Percentiles rank a stretch among this genome's conserved stretches.
Conservation (phyloP, 768 basidiomycete species). For the Amanita exitialis region DNA sequence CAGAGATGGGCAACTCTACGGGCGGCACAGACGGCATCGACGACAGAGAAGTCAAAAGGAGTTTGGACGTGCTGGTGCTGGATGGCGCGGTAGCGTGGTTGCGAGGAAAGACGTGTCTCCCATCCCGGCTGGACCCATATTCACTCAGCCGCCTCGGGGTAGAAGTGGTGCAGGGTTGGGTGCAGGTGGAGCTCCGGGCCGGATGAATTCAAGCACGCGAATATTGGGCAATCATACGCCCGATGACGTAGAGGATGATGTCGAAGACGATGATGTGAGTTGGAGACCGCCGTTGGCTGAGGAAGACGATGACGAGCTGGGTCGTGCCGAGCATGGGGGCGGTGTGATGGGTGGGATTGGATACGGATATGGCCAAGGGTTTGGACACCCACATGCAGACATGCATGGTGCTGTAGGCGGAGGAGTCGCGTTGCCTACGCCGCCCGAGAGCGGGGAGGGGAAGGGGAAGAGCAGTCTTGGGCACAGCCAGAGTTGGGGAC, state of each 20-base stretch:
- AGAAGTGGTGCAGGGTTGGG: neutral
- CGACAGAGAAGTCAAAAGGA: constrained; percentile 5
- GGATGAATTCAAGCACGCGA: neutral
- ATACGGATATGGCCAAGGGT: neutral
- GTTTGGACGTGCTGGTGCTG: neutral
- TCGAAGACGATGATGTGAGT: constrained; percentile 9
- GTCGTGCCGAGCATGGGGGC: constrained; percentile 10
- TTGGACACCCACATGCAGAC: neutral
- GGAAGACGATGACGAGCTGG: constrained; percentile 14
- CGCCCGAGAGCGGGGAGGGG: neutral
- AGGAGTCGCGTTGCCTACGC: neutral
- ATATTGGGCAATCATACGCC: neutral
- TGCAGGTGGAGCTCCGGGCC: too few species aligned
- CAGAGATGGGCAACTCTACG: constrained; percentile 9
- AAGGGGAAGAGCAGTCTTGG: constrained; percentile 1
- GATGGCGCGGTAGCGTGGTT: neutral
- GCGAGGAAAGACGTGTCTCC: neutral
- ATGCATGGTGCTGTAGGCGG: neutral
- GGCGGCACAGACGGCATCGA: constrained; percentile 7
- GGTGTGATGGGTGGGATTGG: neutral
- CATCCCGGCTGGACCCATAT: neutral
- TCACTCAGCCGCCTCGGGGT: neutral
- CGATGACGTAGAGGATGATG: constrained; percentile 11
- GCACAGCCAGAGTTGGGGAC: constrained; percentile 1
- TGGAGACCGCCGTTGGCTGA: constrained; percentile 25